Conservation (phyloP, 495 filamentous ascomycete genomes). For the Astrocystis sublimbata region DNA sequence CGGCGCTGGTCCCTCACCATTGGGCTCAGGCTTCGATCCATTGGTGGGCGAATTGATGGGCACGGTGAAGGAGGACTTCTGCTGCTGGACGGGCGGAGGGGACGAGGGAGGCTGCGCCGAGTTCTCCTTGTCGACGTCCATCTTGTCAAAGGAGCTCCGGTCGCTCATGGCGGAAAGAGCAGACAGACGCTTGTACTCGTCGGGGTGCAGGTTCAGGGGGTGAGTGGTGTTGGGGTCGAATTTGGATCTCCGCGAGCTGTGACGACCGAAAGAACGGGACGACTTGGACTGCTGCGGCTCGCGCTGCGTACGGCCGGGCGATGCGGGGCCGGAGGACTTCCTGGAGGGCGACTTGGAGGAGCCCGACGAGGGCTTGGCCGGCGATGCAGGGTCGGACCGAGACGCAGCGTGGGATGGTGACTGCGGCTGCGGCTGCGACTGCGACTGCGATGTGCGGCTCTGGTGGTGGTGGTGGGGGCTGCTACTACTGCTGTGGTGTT, state of each 20-base stretch:
- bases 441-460: conserved; percentile 30
- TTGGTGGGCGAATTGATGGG: conserved; percentile 33
- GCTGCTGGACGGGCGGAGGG: conserved; percentile 40
- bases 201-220: conserved; percentile 83
- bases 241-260: conserved; percentile 49
- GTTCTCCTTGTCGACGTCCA: conserved; percentile 79
- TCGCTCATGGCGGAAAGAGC: conserved; percentile 69
- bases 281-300: conserved; percentile 36
- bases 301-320: conserved; percentile 26
- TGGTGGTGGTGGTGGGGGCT: conserved; percentile 30
- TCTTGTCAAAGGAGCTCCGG: conserved; percentile 59
- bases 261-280: conserved; percentile 42
- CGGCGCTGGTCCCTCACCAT: conserved; percentile 65
- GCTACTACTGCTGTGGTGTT: conserved; percentile 27
- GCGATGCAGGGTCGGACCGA: conserved; percentile 29
- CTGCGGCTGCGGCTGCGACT: conserved; percentile 34
- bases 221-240: conserved; percentile 70
- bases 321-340: conserved; percentile 30
- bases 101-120: conserved; percentile 49
- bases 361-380: conserved; percentile 27
- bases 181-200: conserved; percentile 72
- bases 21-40: conserved; percentile 37
- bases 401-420: conserved; percentile 21
- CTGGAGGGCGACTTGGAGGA: conserved; percentile 28
- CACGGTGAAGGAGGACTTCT: conserved; percentile 40